Evolutionary conservation across 768 basidiomycete species (phyloP), one percentile per base, ranked within the genome.

Genomic region (Suillus subaureus): DNA sequence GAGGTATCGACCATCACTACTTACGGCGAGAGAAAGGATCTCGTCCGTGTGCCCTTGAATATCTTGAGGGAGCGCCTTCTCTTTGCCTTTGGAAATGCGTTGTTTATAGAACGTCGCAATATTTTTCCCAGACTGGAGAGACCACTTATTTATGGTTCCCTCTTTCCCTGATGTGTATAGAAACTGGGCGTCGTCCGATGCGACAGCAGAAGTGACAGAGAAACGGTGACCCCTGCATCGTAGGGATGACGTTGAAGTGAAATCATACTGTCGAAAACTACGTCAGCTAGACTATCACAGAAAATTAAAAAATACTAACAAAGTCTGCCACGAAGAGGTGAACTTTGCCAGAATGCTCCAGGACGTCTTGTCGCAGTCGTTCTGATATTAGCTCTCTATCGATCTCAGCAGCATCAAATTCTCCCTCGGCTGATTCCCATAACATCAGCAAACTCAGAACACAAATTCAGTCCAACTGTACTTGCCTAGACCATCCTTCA

Each of bases 81-180:
- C 85, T 73, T 91, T 89, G 16, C 85, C 85, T 68, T 87, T 89
- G 63, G 71, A 79, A 78, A 72, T 87, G 26, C 86, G 84, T 12
- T 81, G 70, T 76, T 94, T 94, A 73, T 86, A 82, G 71, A 90
- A 86, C 2, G 84, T 85, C 12, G 80, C 76, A 1, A 85, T 69
- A 69, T 85, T 87, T 74, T 85, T 83, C 11, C 92, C 92, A 0
- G 85, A 85, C 12, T 73, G 75, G 33, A 96, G 80, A 72, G 93
- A 87, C 91, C 93, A 95, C 75, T 94, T 93, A 63, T 90, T 84
- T 73, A 99, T 93, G 15, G 85, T 82, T 2, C 97, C 97, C 71
- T 97, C 94, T 74, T 99, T 99, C 11, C 92, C 91, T 0, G 95
- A 81, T 0, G 94, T 94, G 75, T 90, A 98, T n/a, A 99, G 84